Conservation (phyloP, 2,329 filamentous ascomycete genomes). For the Cryphonectria naterciae region DNA sequence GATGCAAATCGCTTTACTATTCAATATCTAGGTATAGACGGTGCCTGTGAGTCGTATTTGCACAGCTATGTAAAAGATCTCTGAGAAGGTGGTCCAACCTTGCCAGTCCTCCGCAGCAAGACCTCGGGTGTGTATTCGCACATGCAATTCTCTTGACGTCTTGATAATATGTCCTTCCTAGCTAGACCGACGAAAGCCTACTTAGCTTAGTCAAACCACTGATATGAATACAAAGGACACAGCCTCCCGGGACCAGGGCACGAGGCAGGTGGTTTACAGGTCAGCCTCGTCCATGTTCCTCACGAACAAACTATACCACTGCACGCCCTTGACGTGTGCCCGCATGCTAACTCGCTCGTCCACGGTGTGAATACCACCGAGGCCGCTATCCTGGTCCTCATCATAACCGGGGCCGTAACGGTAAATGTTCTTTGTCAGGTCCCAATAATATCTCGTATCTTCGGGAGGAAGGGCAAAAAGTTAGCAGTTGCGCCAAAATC, state of each 20-base stretch:
- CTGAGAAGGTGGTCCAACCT: background rate
- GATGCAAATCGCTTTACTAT: background rate
- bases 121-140: background rate
- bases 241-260: background rate
- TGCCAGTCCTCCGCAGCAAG: background rate
- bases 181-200: background rate
- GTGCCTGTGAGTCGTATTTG: background rate
- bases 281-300: slow-evolving; percentile 48
- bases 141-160: background rate
- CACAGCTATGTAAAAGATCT: background rate
- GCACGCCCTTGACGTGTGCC: slow-evolving; percentile 41
- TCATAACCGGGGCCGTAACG: slow-evolving; percentile 51
- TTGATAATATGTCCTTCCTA: background rate
- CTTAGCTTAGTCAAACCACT: background rate
- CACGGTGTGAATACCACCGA: slow-evolving; percentile 45
- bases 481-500: too few species aligned
- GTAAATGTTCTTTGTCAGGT: slow-evolving; percentile 51
- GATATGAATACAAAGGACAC: background rate
- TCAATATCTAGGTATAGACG: background rate
- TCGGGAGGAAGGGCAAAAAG: too few species aligned
- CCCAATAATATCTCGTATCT: slow-evolving; percentile 55
- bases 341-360: slow-evolving; percentile 45
- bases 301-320: slow-evolving; percentile 46
- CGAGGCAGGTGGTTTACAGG: slow-evolving; percentile 22
- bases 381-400: slow-evolving; percentile 32